Percentiles rank a stretch among this genome's conserved stretches.
Evolutionary conservation across 805 yeast species (phyloP).

Genomic region (Wickerhamiella occidentalis): DNA sequence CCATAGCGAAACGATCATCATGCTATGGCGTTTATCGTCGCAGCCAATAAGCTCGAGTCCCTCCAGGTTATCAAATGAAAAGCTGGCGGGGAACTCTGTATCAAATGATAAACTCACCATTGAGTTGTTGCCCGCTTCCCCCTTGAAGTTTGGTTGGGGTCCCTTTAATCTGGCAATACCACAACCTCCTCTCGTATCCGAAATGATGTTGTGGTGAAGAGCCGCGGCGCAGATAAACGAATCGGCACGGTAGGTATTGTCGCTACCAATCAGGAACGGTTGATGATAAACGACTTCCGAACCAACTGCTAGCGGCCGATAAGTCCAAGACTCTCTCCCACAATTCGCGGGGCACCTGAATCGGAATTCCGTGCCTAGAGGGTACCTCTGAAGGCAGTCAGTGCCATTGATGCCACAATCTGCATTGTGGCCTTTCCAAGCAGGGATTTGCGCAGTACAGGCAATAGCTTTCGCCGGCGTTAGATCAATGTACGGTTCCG

Average conservation of each 20-base stretch:
- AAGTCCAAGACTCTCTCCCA: constrained; percentile 64
- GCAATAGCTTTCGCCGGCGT: constrained; percentile 11
- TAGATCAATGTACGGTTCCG: constrained; percentile 18
- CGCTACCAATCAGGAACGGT: constrained; percentile 72
- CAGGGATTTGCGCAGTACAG: constrained; percentile 18
- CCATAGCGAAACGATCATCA: constrained; percentile 46
- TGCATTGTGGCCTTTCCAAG: constrained; percentile 69
- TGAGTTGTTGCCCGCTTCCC: constrained; percentile 40
- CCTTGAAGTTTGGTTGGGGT: constrained; percentile 36
- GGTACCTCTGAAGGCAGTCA: constrained; percentile 37
- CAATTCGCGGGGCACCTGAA: constrained; percentile 85
- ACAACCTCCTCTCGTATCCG: constrained; percentile 70
- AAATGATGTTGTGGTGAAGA: constrained; percentile 67
- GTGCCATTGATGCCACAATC: constrained; percentile 63
- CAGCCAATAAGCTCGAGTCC: constrained; percentile 39
- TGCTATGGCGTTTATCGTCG: constrained; percentile 51
- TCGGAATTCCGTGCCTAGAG: constrained; percentile 35
- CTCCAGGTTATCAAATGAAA: constrained; percentile 38
- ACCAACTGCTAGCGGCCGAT: constrained; percentile 66
- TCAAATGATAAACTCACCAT: constrained; percentile 46
- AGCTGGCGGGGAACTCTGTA: constrained; percentile 67
- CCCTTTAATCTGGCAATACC: constrained; percentile 51
- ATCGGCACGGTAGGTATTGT: constrained; percentile 62
- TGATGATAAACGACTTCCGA: constrained; percentile 51
- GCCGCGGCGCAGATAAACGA: constrained; percentile 87